Base-by-base conservation (phyloP, 2,329 filamentous ascomycete genomes). In the Emergomyces orientalis region DNA sequence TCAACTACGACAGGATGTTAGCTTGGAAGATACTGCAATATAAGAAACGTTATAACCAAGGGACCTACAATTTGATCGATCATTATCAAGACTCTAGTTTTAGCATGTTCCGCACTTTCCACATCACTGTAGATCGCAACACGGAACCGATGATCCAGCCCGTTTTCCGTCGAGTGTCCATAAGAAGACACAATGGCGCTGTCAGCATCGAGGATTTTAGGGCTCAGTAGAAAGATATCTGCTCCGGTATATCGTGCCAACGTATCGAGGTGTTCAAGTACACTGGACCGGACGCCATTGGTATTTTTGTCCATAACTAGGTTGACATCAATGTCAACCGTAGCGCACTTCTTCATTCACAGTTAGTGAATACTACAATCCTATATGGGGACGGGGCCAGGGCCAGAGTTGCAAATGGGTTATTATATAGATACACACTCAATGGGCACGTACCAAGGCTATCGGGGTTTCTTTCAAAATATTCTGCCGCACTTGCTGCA, bases 81-180 rank as follows among this genome's bases (percentile, higher is more conserved):
- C 82, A 97, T 94, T 75, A 97, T 96, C 74, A 99, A 80, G 49
- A 97, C 87, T 67, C 94, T 86, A 22, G 93, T 96, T 82, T 99
- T 99, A 62, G 94, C 94, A 77, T 97, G 93, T 76, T 99, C 94
- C 34, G 91, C 89, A 68, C 91, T 96, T 78, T 97, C 86, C 76
- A 94, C 88, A 73, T 99, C 94, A 62, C 94, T 93, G 71, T 94
- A 99, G 67, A 99, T 95, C 69, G 91, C 89, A 65, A 97, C 88
- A 72, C 93, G 87, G 80, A 95, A 91, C 69, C 93, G 86, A 75
- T 94, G 90, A 75, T 97, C 92, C 70, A 87, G 80, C 70, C 90
- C 88, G 69, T 89, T 89, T 71, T 94, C 87, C 71, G 94, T 87
- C 45, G 86, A 86, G 71, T 91, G 89, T 37, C 85, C 84, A 73